Base-by-base conservation (phyloP, 495 filamentous ascomycete genomes). In the Aspergillus diversus region DNA sequence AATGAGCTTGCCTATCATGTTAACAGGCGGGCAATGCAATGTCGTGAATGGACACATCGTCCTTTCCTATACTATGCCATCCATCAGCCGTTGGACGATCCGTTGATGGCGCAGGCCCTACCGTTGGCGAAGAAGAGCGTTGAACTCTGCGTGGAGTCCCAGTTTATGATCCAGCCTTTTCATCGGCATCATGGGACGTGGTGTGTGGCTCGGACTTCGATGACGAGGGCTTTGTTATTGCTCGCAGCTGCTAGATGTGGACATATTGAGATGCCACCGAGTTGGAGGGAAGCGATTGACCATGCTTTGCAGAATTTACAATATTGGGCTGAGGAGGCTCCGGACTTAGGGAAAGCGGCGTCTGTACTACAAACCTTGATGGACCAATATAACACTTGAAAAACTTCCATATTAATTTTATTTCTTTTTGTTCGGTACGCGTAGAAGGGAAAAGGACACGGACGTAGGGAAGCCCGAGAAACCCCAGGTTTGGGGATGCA, bases 151-250 rank as follows among this genome's bases (percentile, higher is more conserved):
- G 17, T 12, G 31, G 17, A 31, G 31, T 52, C 17, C 49, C 49
- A 52, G 49, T 31, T 27, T 52, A 27, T 52, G 49, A 21, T 52
- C 4, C 49, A 52, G 49, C 49, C 17, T 5, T 31, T 21, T 12
- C 49, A 52, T 31, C 49, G 49, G 2, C 49, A 52, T 52, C 49
- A 52, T 52, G 49, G 49, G 17, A 27, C 49, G n/a, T 52, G 49
- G 49, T 32, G 17, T 52, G 49, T 32, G 15, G 49, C 49, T 11
- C 49, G 49, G 3, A 31, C 17, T 12, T 31, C 31, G 5, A 27
- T 21, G 8, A 52, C 49, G 4, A 52, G 31, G 49, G 49, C 37
- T 1, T 39, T 39, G 37, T 39, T 39, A 39, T 39, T 39, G 4
- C 37, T 39, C 4, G 37, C 37, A 13, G 37, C 37, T 13, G 37